A percentile compares a stretch with the other conserved stretches of the same genome.
phyloP scores from a whole-genome alignment of 768 basidiomycete species.

The Phaeotremella skinneri region DNA sequence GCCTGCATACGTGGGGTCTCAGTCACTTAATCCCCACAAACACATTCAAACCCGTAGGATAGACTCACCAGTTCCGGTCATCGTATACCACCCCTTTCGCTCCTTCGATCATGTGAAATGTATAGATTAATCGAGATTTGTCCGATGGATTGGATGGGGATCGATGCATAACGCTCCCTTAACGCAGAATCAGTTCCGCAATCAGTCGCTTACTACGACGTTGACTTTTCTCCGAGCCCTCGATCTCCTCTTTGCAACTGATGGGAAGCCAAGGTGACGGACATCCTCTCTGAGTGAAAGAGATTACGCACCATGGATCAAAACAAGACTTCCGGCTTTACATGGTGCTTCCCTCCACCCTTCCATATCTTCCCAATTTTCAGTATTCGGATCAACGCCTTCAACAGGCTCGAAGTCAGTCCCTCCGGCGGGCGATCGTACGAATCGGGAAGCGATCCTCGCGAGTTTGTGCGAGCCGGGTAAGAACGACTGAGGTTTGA shows the following conservation, averaged over 20 bases:
- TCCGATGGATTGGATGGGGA: conserved; percentile 79
- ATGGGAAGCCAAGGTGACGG: background rate
- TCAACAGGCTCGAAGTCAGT: conserved; percentile 75
- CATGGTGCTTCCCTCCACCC: conserved; percentile 44
- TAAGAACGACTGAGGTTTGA: conserved; percentile 43
- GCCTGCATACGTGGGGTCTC: conserved; percentile 49
- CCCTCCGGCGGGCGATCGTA: conserved; percentile 67
- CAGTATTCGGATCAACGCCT: conserved; percentile 36
- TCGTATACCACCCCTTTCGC: conserved; percentile 62
- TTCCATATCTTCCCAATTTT: conserved; percentile 47
- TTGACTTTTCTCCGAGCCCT: background rate
- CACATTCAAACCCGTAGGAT: background rate
- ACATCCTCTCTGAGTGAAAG: background rate
- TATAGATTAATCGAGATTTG: conserved; percentile 80
- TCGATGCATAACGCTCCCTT: conserved; percentile 74
- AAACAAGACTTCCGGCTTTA: conserved; percentile 72
- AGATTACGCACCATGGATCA: conserved; percentile 75
- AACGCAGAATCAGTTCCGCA: too few relatives aligned
- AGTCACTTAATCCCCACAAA: background rate
- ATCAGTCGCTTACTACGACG: too few relatives aligned
- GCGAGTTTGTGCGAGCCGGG: conserved; percentile 82
- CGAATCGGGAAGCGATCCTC: conserved; percentile 77
- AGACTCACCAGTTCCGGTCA: conserved; percentile 72
- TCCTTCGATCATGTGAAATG: conserved; percentile 75
- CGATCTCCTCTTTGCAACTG: background rate